Percentiles rank a stretch among this genome's conserved stretches.
Conservation (phyloP, 768 basidiomycete species). For the Lentinus brumalis region DNA sequence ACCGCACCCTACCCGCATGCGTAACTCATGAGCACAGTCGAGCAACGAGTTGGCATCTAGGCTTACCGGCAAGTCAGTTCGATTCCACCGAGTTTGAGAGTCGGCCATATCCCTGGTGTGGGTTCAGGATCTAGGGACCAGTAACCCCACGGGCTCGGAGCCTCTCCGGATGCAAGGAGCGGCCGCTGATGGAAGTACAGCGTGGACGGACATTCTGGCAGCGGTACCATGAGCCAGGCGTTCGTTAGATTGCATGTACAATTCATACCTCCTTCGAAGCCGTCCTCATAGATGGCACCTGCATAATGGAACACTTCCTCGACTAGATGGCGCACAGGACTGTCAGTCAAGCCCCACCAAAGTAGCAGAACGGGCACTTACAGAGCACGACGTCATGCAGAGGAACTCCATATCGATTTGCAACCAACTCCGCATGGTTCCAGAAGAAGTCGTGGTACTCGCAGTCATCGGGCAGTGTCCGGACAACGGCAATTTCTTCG, state of each 20-base stretch:
- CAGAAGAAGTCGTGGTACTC: slow-evolving; percentile 18
- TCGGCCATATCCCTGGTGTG: slow-evolving; percentile 11
- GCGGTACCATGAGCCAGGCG: too few relatives aligned
- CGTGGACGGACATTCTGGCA: neutral
- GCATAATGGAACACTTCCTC: slow-evolving; percentile 14
- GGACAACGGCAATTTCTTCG: slow-evolving; percentile 11
- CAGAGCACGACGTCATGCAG: slow-evolving; percentile 8
- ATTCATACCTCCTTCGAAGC: too few relatives aligned
- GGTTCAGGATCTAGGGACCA: slow-evolving; percentile 10
- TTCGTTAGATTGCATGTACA: neutral
- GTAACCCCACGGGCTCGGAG: slow-evolving; percentile 12
- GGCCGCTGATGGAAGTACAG: slow-evolving; percentile 17
- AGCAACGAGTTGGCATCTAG: neutral
- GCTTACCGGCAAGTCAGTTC: slow-evolving; percentile 7
- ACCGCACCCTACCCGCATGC: neutral
- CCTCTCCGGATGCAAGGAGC: slow-evolving; percentile 1
- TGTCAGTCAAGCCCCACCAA: neutral
- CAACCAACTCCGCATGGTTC: slow-evolving; percentile 7
- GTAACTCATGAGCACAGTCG: neutral
- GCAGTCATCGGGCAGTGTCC: slow-evolving; percentile 11
- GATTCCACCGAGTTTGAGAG: neutral
- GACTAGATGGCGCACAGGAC: neutral
- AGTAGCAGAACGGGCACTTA: neutral
- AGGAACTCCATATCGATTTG: neutral
- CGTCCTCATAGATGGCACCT: neutral